Conservation (phyloP, 2,329 filamentous ascomycete species). For the Fusarium globosum region DNA sequence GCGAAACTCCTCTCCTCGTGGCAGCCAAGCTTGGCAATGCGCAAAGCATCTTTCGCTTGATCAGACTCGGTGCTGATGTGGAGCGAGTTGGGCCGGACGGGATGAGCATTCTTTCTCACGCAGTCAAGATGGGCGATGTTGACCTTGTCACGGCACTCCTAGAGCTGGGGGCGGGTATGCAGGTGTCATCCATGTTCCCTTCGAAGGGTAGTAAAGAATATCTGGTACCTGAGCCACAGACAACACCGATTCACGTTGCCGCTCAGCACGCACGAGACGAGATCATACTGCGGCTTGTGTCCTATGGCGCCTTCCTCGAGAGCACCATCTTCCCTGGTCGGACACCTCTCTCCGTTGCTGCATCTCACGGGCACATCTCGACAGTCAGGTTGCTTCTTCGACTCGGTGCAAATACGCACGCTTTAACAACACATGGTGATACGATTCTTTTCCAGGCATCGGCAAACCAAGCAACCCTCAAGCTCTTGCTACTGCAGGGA, state of each 20-base stretch:
- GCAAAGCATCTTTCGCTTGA: slow-evolving; percentile 38
- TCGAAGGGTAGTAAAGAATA: slow-evolving; percentile 33
- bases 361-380: slow-evolving; percentile 43
- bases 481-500: slow-evolving; percentile 41
- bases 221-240: slow-evolving; percentile 42
- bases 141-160: slow-evolving; percentile 40
- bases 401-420: slow-evolving; percentile 39
- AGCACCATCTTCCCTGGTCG: slow-evolving; percentile 45
- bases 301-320: slow-evolving; percentile 40
- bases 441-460: slow-evolving; percentile 44
- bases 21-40: slow-evolving; percentile 45
- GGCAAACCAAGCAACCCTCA: slow-evolving; percentile 42
- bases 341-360: slow-evolving; percentile 42
- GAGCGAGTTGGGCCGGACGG: slow-evolving; percentile 43
- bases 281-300: slow-evolving; percentile 41
- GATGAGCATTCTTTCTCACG: slow-evolving; percentile 46
- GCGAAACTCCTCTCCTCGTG: slow-evolving; percentile 44
- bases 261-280: slow-evolving; percentile 45
- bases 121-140: slow-evolving; percentile 42
- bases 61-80: slow-evolving; percentile 42
- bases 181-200: slow-evolving; percentile 8
- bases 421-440: slow-evolving; percentile 44
- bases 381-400: slow-evolving; percentile 43
- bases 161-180: slow-evolving; percentile 39
- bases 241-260: slow-evolving; percentile 43